Conservation (phyloP, 129 eudicot genomes). For the Helichrysum umbraculigerum region DNA sequence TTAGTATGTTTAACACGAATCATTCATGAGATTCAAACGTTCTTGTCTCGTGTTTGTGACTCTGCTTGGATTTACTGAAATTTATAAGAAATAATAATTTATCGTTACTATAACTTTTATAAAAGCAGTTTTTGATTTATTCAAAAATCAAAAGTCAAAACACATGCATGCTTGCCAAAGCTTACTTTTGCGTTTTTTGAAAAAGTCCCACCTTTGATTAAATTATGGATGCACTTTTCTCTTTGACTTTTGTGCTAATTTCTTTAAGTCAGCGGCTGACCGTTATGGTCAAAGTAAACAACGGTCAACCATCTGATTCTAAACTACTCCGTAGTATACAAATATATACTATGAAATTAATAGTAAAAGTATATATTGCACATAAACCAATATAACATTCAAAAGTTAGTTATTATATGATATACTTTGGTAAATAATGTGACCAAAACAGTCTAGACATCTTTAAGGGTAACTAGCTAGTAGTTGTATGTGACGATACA, state of each 20-base stretch:
- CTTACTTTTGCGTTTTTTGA: background rate
- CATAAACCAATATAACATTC: background rate
- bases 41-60: no score
- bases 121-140: background rate
- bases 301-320: background rate
- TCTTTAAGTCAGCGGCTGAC: background rate
- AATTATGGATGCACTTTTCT: background rate
- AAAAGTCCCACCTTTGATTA: background rate
- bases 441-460: no score
- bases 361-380: background rate
- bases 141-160: background rate
- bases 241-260: background rate
- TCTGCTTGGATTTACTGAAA: no score
- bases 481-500: no score
- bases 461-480: no score
- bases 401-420: no score
- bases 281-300: background rate
- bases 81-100: background rate
- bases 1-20: no score
- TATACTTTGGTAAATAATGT: no score
- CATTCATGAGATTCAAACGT: no score
- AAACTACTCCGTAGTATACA: no score
- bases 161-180: background rate
- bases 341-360: background rate
- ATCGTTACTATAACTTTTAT: background rate